Evolutionary conservation across 2,329 filamentous ascomycete genomes (phyloP).

Genomic region (Endoconidiophora polonica): DNA sequence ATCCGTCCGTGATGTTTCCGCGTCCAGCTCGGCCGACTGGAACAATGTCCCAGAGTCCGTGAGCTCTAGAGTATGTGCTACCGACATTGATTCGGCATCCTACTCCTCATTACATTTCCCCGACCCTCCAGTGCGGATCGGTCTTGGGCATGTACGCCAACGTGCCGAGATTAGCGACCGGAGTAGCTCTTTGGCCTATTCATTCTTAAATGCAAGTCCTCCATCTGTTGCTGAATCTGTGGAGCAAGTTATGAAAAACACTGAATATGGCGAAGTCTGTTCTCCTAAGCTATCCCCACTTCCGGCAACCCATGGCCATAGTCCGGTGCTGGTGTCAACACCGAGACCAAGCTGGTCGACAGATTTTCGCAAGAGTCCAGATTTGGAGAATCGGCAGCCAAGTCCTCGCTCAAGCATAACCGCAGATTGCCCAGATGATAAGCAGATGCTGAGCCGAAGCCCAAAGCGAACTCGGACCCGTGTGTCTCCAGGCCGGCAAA

Average conservation of each 20-base stretch:
- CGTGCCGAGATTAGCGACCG: slow-evolving; percentile 1
- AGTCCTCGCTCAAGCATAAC: not conserved
- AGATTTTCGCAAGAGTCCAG: too few species aligned
- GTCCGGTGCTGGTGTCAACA: not conserved
- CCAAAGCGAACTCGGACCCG: not conserved
- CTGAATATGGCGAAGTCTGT: not conserved
- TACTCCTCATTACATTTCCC: not conserved
- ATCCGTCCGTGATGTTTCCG: slow-evolving; percentile 1
- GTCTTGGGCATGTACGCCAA: slow-evolving; percentile 9
- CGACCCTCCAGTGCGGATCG: not conserved
- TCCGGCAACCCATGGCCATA: too few species aligned
- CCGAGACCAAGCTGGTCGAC: not conserved
- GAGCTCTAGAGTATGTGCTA: slow-evolving; percentile 6
- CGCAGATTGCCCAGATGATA: not conserved
- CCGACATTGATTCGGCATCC: not conserved
- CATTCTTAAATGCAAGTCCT: not conserved
- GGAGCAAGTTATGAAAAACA: not conserved
- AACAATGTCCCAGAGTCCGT: slow-evolving; percentile 11
- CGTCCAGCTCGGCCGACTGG: slow-evolving; percentile 12
- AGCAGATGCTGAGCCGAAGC: not conserved
- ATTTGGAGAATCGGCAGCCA: slow-evolving; percentile 5
- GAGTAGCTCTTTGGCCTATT: too few species aligned
- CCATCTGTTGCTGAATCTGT: slow-evolving; percentile 8
- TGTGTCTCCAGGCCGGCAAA: slow-evolving; percentile 8
- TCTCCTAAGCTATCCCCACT: too few species aligned